Conservation (phyloP, 2,329 filamentous ascomycete genomes). For the Pseudogymnoascus sp. region DNA sequence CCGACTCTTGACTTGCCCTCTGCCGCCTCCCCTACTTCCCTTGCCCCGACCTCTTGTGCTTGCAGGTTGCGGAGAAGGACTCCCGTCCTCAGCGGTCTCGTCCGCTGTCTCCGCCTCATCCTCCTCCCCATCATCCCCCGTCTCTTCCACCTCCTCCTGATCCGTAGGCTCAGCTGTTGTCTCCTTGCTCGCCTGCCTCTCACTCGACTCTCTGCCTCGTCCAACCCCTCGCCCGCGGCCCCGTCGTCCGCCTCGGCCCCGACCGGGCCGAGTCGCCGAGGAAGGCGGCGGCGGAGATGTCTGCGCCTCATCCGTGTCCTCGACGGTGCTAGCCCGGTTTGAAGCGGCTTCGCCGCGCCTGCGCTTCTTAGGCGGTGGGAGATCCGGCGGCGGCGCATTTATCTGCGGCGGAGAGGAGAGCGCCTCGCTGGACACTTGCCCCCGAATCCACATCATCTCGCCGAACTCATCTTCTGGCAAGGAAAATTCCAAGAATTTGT, state of each 20-base stretch:
- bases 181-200: conserved; percentile 27
- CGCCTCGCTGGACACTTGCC: conserved; percentile 26
- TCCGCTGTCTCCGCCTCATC: conserved; percentile 35
- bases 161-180: conserved; percentile 25
- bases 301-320: conserved; percentile 42
- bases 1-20: conserved; percentile 8
- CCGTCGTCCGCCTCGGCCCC: conserved; percentile 35
- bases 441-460: conserved; percentile 25
- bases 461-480: conserved; percentile 42
- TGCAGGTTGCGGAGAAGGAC: conserved; percentile 22
- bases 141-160: conserved; percentile 28
- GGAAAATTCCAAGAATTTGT: conserved; percentile 57
- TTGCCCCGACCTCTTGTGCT: conserved; percentile 19
- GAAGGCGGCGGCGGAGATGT: conserved; percentile 37
- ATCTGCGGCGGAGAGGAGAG: conserved; percentile 29
- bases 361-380: conserved; percentile 23
- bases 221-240: conserved; percentile 37
- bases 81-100: conserved; percentile 21
- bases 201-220: conserved; percentile 30
- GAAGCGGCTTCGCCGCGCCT: conserved; percentile 30
- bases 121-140: conserved; percentile 26
- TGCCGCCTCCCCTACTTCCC: conserved; percentile 7
- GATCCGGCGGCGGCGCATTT: conserved; percentile 14
- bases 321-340: conserved; percentile 41
- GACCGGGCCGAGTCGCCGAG: conserved; percentile 30